Percentiles rank a stretch among this genome's conserved stretches.
Conservation (phyloP, 257 asterid genomes). For the Penstemon barbatus region DNA sequence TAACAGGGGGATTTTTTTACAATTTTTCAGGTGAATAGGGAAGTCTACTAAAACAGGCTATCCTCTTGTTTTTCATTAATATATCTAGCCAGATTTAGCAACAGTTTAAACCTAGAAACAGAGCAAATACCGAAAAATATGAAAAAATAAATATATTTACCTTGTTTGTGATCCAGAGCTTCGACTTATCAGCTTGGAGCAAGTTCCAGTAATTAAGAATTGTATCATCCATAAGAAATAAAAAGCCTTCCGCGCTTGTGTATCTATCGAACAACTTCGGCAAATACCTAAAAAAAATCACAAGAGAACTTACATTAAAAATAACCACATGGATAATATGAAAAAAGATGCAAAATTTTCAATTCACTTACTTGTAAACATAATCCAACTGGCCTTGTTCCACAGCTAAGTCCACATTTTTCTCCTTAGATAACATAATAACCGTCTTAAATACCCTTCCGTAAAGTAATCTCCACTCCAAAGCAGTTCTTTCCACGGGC, state of each 20-base stretch:
- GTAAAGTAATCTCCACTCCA: constrained; percentile 96
- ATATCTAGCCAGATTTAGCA: background rate
- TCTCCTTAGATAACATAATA: constrained; percentile 69
- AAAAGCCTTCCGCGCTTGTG: constrained; percentile 82
- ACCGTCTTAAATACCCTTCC: constrained; percentile 98
- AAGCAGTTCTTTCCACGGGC: constrained; percentile 91
- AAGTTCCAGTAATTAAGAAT: constrained; percentile 91
- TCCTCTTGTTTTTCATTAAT: background rate
- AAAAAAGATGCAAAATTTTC: background rate
- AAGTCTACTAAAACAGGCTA: background rate
- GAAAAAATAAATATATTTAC: constrained; percentile 29
- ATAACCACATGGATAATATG: background rate
- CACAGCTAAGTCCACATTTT: constrained; percentile 81
- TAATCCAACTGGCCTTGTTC: constrained; percentile 76
- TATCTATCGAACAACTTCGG: constrained; percentile 65
- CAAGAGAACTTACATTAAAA: constrained; percentile 11
- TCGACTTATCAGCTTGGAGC: constrained; percentile 73
- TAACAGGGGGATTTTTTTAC: too few species aligned
- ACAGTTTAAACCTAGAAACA: constrained; percentile 1
- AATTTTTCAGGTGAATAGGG: too few species aligned
- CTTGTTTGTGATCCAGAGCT: constrained; percentile 88
- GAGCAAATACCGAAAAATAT: background rate
- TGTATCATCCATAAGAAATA: constrained; percentile 81
- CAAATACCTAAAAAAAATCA: constrained; percentile 52
- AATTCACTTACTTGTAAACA: constrained; percentile 70